phyloP scores from a whole-genome alignment of 345 rosid species.

The Eucalyptus pauciflora region DNA sequence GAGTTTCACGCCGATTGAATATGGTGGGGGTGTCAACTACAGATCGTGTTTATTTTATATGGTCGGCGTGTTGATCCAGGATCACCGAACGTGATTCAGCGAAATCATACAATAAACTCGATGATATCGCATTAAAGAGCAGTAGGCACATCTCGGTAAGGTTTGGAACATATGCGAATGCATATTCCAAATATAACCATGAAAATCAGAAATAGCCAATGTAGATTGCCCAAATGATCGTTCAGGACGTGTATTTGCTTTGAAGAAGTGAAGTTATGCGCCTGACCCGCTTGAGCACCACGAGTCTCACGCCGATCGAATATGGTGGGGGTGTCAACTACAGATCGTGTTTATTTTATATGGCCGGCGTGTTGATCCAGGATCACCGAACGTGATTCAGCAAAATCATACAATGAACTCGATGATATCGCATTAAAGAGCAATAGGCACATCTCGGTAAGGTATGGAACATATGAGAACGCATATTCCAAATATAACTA shows the following conservation, averaged over 20 bases:
- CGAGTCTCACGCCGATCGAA: too few relatives aligned
- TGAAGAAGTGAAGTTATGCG: background rate
- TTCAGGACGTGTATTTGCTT: background rate
- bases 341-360: background rate
- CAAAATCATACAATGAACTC: background rate
- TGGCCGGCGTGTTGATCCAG: background rate
- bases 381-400: accelerated
- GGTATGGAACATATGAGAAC: too few relatives aligned
- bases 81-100: accelerated
- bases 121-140: background rate
- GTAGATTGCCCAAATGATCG: background rate
- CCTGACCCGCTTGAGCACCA: too few relatives aligned
- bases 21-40: background rate
- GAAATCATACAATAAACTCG: background rate
- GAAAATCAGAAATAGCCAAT: background rate
- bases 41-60: background rate
- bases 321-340: background rate
- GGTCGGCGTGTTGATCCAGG: background rate
- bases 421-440: background rate
- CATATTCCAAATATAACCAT: too few relatives aligned
- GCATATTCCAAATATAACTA: too few relatives aligned
- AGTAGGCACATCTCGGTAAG: too few relatives aligned
- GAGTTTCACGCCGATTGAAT: too few relatives aligned
- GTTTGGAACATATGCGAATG: too few relatives aligned
- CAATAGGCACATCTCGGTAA: too few relatives aligned